Evolutionary conservation across 1,284 basidiomycete genomes (phyloP).

Genomic region (Kwoniella shivajii): DNA sequence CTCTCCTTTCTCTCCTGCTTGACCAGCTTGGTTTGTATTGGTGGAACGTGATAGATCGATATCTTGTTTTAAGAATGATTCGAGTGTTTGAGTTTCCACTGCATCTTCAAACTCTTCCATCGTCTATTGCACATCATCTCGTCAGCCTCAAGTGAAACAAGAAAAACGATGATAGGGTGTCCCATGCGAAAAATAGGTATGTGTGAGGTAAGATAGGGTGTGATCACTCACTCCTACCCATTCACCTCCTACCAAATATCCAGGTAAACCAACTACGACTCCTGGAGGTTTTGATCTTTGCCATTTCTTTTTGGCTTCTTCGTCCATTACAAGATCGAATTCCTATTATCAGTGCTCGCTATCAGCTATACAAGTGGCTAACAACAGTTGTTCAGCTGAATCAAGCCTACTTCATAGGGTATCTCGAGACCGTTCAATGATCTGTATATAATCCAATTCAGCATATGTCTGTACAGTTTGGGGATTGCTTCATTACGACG

Average conservation of each 20-base stretch:
- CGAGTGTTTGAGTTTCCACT: constrained; percentile 44
- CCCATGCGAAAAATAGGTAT: no score
- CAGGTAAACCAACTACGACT: constrained; percentile 47
- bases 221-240: constrained; percentile 48
- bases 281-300: constrained; percentile 49
- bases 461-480: neutral
- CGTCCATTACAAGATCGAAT: constrained; percentile 48
- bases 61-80: constrained; percentile 47
- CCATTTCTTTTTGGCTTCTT: constrained; percentile 51
- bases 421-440: constrained; percentile 46
- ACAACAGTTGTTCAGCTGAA: no score
- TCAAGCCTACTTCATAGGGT: constrained; percentile 45
- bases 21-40: neutral
- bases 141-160: neutral
- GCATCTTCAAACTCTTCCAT: constrained; percentile 54
- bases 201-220: no score
- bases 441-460: constrained; percentile 20
- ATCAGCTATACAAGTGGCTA: neutral
- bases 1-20: constrained; percentile 7
- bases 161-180: no score
- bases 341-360: constrained; percentile 18
- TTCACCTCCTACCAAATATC: constrained; percentile 51
- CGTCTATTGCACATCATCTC: constrained; percentile 27
- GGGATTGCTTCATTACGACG: neutral
- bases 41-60: constrained; percentile 25